phyloP scores from a whole-genome alignment of 805 yeast species.

The Sugiyamaella mastotermitis region DNA sequence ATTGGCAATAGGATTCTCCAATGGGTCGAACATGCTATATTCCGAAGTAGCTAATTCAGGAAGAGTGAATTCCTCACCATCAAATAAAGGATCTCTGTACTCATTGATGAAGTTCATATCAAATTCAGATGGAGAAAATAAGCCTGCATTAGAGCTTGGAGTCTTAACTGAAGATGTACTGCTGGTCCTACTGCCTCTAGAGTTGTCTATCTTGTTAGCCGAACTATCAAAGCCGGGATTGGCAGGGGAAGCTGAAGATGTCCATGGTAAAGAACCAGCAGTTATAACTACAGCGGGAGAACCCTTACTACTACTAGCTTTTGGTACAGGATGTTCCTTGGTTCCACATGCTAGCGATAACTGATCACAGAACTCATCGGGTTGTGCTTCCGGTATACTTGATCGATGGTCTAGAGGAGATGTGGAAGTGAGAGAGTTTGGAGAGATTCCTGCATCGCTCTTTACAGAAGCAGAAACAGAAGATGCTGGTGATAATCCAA shows the following conservation, averaged over 20 bases:
- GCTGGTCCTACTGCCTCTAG: not conserved
- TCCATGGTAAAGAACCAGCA: slow-evolving; percentile 17
- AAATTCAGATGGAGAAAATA: slow-evolving; percentile 26
- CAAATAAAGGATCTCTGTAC: slow-evolving; percentile 27
- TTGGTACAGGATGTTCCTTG: slow-evolving; percentile 57
- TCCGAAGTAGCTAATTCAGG: slow-evolving; percentile 30
- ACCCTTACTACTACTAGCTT: slow-evolving; percentile 16
- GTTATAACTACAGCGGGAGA: slow-evolving; percentile 17
- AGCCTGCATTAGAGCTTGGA: slow-evolving; percentile 5
- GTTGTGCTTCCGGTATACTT: slow-evolving; percentile 4
- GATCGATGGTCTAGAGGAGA: not conserved
- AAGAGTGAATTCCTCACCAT: slow-evolving; percentile 29
- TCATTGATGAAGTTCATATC: slow-evolving; percentile 24
- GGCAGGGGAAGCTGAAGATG: slow-evolving; percentile 11
- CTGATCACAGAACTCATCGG: slow-evolving; percentile 68
- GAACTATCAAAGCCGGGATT: not conserved
- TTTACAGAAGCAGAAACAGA: slow-evolving; percentile 1
- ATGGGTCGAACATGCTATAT: slow-evolving; percentile 32
- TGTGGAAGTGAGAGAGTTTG: not conserved
- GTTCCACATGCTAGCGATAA: slow-evolving; percentile 82
- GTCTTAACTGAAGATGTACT: slow-evolving; percentile 1
- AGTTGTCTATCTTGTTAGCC: not conserved
- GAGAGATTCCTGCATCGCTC: not conserved
- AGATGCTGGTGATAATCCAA: not conserved
- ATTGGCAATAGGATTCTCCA: slow-evolving; percentile 24